Conservation (phyloP, 441 rosid genomes). For the Rhodomyrtus psidioides region DNA sequence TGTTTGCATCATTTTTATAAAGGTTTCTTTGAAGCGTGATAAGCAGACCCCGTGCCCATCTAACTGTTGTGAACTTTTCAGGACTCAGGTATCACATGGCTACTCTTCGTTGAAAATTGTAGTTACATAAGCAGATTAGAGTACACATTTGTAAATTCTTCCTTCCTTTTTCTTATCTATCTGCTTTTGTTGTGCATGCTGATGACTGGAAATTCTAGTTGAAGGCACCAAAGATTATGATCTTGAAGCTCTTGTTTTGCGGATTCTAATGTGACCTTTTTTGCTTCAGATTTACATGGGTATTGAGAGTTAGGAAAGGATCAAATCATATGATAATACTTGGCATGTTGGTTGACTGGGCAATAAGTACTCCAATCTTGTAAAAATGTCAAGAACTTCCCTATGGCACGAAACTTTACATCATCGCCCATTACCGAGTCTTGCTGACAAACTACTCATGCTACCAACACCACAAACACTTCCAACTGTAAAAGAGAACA, state of each 20-base stretch:
- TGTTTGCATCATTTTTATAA: neutral
- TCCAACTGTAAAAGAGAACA: neutral
- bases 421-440: neutral
- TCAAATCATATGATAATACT: neutral
- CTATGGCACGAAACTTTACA: neutral
- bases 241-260: neutral
- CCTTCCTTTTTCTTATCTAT: neutral
- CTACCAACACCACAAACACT: neutral
- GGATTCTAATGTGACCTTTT: neutral
- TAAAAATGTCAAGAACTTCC: neutral
- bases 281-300: neutral
- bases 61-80: neutral
- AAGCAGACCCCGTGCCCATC: neutral
- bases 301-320: neutral
- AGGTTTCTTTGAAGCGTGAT: neutral
- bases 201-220: neutral
- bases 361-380: neutral
- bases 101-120: neutral
- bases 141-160: neutral
- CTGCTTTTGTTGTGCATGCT: neutral
- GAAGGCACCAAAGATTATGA: neutral
- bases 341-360: neutral
- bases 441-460: neutral
- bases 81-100: neutral
- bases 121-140: neutral